Evolutionary conservation across 331 rosid species (phyloP), one percentile per base, ranked within the genome.

Genomic region (Prunus yedoensis): DNA sequence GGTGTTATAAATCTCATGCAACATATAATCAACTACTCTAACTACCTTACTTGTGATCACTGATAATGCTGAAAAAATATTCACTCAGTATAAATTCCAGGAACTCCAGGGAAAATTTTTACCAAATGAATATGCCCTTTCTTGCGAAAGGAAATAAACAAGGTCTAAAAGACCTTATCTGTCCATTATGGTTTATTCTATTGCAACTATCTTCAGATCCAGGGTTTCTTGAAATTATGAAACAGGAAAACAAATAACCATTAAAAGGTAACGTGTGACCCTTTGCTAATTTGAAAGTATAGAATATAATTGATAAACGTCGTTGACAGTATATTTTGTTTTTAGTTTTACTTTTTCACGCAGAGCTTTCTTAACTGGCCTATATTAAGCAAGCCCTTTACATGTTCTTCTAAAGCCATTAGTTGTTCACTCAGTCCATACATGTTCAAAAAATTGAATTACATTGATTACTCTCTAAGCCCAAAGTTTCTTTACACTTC

Each of bases 371-470:
- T 41, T n/a, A 32, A n/a, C 70, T 41, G 51, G 32, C 30, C 18
- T 66, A 41, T 20, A 66, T 66, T 65, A 62, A 62, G 30, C 51
- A n/a, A 65, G 49, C 70, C 60, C 23, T 38, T 38, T 5, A 66
- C 52, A 66, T 11, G 50, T 38, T 66, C 70, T 20, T 41, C 28
- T 10, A 66, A 38, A 38, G 70, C 17, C 1, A 32, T 17, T n/a
- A 7, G 17, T 35, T 35, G 10, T 59, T 12, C 65, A 11, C 65
- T 59, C 9, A 2, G 65, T 23, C 3, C 0, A 59, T 35, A 5
- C 41, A 35, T 35, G 41, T 35, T 35, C 41, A 54, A 54, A 54
- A 53, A 54, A 1, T n/a, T 35, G 41, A 35, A 21, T 10, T 57
- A 57, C 15, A 57, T 57, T 4, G 16, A 57, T 3, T 59, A 30